Evolutionary conservation across 306 rosid genomes (phyloP).

Genomic region (Cicer pinnatifidum): DNA sequence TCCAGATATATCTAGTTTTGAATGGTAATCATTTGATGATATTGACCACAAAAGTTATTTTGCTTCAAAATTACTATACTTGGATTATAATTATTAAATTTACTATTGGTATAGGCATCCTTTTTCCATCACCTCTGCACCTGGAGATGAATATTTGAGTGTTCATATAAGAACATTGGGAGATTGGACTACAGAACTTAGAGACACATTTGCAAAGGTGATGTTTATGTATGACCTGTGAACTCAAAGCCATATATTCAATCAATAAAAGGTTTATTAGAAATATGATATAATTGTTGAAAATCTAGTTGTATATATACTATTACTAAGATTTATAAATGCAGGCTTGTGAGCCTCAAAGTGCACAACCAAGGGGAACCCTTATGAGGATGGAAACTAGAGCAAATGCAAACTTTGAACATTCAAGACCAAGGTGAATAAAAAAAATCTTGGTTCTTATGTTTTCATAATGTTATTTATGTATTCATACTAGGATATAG

Average conservation of each 20-base stretch:
- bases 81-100: not conserved
- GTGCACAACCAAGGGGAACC: constrained; percentile 56
- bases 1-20: constrained; percentile 79
- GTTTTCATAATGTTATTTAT: constrained; percentile 8
- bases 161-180: constrained; percentile 80
- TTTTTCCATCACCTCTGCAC: constrained; percentile 94
- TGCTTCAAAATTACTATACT: constrained; percentile 28
- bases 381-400: constrained; percentile 72
- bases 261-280: not conserved
- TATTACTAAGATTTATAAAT: constrained; percentile 43
- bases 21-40: constrained; percentile 63
- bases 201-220: constrained; percentile 67
- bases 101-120: constrained; percentile 71
- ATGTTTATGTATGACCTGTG: constrained; percentile 27
- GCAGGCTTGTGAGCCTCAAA: constrained; percentile 69
- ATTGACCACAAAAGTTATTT: constrained; percentile 18
- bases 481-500: not conserved
- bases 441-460: constrained; percentile 23
- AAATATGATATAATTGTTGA: constrained; percentile 18
- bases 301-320: not conserved
- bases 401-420: constrained; percentile 42
- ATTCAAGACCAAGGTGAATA: constrained; percentile 54
- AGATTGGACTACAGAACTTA: constrained; percentile 90
- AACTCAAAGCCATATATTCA: constrained; percentile 11
- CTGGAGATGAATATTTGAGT: constrained; percentile 89